Conservation (phyloP, 805 yeast genomes). For the Nakazawaea molendinolei region DNA sequence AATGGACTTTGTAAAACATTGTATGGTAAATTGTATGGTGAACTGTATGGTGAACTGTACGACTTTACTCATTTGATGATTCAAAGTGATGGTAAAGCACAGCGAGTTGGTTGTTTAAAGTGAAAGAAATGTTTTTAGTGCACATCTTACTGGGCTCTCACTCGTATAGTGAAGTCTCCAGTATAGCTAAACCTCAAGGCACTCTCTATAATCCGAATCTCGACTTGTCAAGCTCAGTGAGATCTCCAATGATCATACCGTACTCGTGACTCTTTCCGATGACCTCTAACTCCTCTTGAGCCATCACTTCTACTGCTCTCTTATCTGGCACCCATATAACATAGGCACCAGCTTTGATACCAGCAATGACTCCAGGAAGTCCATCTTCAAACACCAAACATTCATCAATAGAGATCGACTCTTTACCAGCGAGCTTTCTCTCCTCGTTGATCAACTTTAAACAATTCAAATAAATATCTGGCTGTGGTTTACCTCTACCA, state of each 20-base stretch:
- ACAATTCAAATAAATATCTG: slow-evolving; percentile 88
- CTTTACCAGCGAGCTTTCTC: slow-evolving; percentile 32
- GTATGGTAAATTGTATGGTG: no score
- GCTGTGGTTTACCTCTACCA: slow-evolving; percentile 90
- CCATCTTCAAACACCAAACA: slow-evolving; percentile 95
- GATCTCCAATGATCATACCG: slow-evolving; percentile 50
- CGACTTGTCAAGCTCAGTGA: slow-evolving; percentile 45
- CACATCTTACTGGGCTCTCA: no score
- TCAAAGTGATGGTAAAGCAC: no score
- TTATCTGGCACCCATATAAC: slow-evolving; percentile 96
- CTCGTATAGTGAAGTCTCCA: no score
- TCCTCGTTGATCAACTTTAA: slow-evolving; percentile 59
- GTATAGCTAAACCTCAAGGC: no score
- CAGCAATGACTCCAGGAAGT: slow-evolving; percentile 83
- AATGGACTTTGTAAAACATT: no score
- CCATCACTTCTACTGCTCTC: slow-evolving; percentile 53
- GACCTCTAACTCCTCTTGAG: slow-evolving; percentile 37
- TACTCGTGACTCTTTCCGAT: slow-evolving; percentile 35
- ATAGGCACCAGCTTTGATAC: slow-evolving; percentile 71
- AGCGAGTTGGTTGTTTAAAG: no score
- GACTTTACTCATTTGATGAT: no score
- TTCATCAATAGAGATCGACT: slow-evolving; percentile 60
- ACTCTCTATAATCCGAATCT: slow-evolving; percentile 33
- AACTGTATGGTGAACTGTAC: no score
- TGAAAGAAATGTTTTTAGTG: no score